Evolutionary conservation across 208 protist genomes (phyloP), one percentile per base, ranked within the genome.

Genomic region (Trichomonas vaginalis): DNA sequence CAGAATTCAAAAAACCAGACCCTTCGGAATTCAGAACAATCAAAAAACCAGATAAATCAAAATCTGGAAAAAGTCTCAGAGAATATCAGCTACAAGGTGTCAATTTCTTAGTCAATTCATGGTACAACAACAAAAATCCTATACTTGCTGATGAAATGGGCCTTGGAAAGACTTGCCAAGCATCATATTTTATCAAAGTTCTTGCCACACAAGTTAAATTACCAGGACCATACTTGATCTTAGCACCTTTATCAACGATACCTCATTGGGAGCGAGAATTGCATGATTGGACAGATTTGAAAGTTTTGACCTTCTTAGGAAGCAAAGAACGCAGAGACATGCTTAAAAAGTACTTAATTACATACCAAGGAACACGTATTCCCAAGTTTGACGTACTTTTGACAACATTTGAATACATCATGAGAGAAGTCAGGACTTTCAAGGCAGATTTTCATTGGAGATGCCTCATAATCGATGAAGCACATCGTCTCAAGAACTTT

Each of bases 101-200:
- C 12, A 99, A 99, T 96, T 99, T 99, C 99, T 96, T 99, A 35
- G 97, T 99, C 45, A 97, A 97, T 37, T 97, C 99, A 40, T 99
- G 99, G 96, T 98, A 98, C 46, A 97, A 98, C 95, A 98, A 98
- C 87, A 98, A 99, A 96, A 99, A 99, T 96, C 98, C 98, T 45
- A 99, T 99, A 95, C 97, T 99, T 32, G 99, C 99, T 10, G 99
- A 99, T 97, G 99, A 99, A 97, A 99, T 99, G 99, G 99, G 99
- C 42, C 98, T 99, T 15, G 97, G 97, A 86, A 98, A 98, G 90
- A 97, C 96, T 1, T 42, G 96, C 47, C 48, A 90, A 96, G 39
- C 47, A 37, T 35, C 35, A 17, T 39, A 23, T 37, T 95, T 95
- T 46, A 46, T 95, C 1, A 45, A 80, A 32, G 35, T 82, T 40